Percentiles rank a stretch among this genome's conserved stretches.
Conservation (phyloP, 2,329 filamentous ascomycete species). For the Knufia petricola region DNA sequence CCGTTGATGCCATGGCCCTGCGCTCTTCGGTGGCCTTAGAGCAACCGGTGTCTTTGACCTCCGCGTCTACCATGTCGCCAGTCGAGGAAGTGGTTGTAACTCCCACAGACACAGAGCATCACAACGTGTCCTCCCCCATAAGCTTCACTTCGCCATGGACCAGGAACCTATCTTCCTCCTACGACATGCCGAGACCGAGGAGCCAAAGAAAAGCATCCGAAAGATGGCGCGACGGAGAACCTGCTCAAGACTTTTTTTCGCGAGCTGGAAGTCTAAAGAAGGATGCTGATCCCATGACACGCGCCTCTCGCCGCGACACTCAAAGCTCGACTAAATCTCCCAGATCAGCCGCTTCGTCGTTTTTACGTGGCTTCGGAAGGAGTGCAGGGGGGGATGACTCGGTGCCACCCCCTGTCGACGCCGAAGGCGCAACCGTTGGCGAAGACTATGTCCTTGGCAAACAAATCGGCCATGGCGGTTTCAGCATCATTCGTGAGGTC, state of each 20-base stretch:
- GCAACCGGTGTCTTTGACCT: conserved; percentile 16
- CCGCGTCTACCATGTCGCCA: conserved; percentile 18
- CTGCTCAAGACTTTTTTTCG: conserved; percentile 26
- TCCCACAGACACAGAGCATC: conserved; percentile 11
- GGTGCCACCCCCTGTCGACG: conserved; percentile 45
- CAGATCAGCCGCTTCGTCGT: conserved; percentile 50
- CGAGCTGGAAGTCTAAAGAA: conserved; percentile 21
- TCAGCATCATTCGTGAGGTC: conserved; percentile 58
- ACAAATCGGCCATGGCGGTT: conserved; percentile 56
- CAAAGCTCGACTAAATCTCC: conserved; percentile 38
- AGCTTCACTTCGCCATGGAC: conserved; percentile 9
- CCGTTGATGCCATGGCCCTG: conserved; percentile 22
- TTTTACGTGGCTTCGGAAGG: conserved; percentile 40
- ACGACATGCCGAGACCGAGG: conserved; percentile 14
- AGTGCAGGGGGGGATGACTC: conserved; percentile 36
- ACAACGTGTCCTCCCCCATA: conserved; percentile 15
- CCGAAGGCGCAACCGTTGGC: conserved; percentile 58
- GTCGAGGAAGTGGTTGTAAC: conserved; percentile 15
- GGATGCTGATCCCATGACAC: conserved; percentile 12
- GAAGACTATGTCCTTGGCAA: conserved; percentile 59
- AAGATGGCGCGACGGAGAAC: conserved; percentile 24
- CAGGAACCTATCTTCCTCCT: conserved; percentile 17
- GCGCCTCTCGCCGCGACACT: conserved; percentile 18
- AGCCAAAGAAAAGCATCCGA: conserved; percentile 21
- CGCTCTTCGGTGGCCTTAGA: conserved; percentile 13